These are phyloP conservation scores for Aspergillus saccharolyticus DNA, from an alignment of 495 filamentous ascomycete genomes.

Conservation along the genomic window DNA sequence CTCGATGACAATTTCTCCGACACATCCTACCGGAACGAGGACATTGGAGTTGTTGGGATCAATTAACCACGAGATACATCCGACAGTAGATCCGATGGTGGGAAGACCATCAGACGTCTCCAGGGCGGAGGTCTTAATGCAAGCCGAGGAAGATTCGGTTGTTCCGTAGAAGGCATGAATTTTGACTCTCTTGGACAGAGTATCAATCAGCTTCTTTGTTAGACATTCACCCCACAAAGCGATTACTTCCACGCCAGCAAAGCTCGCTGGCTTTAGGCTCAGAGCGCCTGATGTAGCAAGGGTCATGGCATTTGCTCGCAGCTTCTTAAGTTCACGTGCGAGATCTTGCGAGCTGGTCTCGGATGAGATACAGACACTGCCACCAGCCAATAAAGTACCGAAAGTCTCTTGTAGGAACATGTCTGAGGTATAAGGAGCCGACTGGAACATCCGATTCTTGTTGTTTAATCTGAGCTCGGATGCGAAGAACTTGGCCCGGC, in stretches of 20 bases:
- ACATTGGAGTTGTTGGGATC: constrained; percentile 46
- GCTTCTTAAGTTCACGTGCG: constrained; percentile 29
- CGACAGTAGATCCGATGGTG: constrained; percentile 24
- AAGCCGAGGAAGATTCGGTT: constrained; percentile 32
- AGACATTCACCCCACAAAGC: constrained; percentile 19
- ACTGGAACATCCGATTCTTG: constrained; percentile 54
- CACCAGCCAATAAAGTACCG: constrained; percentile 36
- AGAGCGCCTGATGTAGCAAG: constrained; percentile 31
- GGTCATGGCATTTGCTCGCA: constrained; percentile 29
- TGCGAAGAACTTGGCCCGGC: constrained; percentile 44
- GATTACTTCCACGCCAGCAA: constrained; percentile 18
- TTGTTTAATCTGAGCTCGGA: constrained; percentile 40
- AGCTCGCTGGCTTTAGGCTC: constrained; percentile 12
- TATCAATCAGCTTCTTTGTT: constrained; percentile 9
- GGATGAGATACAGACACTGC: constrained; percentile 41
- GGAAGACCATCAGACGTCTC: constrained; percentile 7
- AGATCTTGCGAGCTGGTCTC: constrained; percentile 27
- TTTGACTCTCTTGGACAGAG: constrained; percentile 16
- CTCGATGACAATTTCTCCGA: constrained; percentile 61
- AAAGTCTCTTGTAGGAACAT: constrained; percentile 38
- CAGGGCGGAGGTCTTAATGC: constrained; percentile 16
- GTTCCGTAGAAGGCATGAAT: constrained; percentile 34
- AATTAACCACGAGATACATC: constrained; percentile 48
- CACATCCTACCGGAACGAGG: constrained; percentile 52
- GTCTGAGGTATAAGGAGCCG: constrained; percentile 45